phyloP scores from a whole-genome alignment of 2,329 filamentous ascomycete species.

The Xylaria sp. region DNA sequence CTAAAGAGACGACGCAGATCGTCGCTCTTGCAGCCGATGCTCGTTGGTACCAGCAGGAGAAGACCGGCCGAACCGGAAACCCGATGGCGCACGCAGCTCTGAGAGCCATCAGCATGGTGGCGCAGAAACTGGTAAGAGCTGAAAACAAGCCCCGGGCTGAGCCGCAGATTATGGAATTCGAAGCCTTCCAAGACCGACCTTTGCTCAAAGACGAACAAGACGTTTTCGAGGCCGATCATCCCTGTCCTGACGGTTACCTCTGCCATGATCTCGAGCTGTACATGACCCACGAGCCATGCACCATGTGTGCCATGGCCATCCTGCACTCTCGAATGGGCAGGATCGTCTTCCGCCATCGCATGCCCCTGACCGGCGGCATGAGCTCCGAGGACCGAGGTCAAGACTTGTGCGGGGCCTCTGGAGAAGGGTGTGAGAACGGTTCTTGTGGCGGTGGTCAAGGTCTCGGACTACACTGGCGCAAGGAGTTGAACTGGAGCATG shows the following conservation, averaged over 20 bases:
- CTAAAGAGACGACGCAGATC: constrained; percentile 50
- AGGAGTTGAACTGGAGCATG: constrained; percentile 85
- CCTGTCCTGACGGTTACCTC: constrained; percentile 79
- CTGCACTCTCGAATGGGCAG: constrained; percentile 90
- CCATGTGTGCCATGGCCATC: constrained; percentile 97
- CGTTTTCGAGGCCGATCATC: constrained; percentile 67
- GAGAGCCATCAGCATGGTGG: constrained; percentile 82
- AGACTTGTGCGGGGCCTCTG: constrained; percentile 38
- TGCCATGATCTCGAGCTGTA: constrained; percentile 94
- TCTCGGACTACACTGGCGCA: constrained; percentile 71
- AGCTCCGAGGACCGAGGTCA: constrained; percentile 71
- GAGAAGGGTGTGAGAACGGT: constrained; percentile 35
- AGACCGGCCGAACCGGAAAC: constrained; percentile 60
- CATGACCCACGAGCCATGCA: constrained; percentile 91
- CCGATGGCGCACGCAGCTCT: constrained; percentile 78
- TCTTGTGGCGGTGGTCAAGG: constrained; percentile 56
- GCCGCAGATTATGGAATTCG: constrained; percentile 53
- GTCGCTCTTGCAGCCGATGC: constrained; percentile 78
- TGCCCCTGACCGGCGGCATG: constrained; percentile 80
- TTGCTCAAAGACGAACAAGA: constrained; percentile 67
- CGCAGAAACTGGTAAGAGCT: constrained; percentile 63
- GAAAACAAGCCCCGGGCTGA: constrained; percentile 48
- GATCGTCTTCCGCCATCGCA: constrained; percentile 78
- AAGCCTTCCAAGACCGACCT: constrained; percentile 69
- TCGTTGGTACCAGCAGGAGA: constrained; percentile 63